Evolutionary conservation across 352 stramenopile species (phyloP).

Genomic region (Phytophthora niederhauseri): DNA sequence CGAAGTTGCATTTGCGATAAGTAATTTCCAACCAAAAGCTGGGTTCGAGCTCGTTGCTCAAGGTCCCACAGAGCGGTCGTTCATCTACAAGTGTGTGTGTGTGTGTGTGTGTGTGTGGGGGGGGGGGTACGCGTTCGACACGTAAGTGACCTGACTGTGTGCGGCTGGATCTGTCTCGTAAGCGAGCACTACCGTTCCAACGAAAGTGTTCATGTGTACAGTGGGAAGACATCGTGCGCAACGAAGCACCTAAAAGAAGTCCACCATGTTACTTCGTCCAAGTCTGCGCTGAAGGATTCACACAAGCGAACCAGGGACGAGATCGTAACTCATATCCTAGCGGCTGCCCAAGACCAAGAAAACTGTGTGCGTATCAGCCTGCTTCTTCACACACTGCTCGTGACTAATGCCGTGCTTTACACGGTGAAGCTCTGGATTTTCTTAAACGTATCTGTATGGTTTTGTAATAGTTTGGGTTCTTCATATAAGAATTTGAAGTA

Average conservation of each 20-base stretch:
- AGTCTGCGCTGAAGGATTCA: background rate
- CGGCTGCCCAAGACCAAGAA: constrained; percentile 7
- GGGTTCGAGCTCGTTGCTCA: background rate
- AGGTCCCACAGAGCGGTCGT: background rate
- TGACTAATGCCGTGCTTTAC: no score
- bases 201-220: constrained; percentile 3
- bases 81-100: background rate
- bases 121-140: background rate
- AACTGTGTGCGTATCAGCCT: constrained; percentile 9
- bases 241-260: constrained; percentile 12
- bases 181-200: background rate
- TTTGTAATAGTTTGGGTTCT: no score
- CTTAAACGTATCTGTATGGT: no score
- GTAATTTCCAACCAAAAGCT: background rate
- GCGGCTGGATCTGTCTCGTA: background rate
- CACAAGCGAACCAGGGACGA: constrained; percentile 8
- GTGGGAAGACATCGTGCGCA: background rate
- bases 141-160: background rate
- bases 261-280: background rate
- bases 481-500: no score
- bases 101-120: no score
- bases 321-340: background rate
- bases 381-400: constrained; percentile 1
- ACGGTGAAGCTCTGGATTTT: no score
- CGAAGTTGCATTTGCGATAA: background rate